Percentiles rank a stretch among this genome's conserved stretches.
phyloP scores from a whole-genome alignment of 2,329 filamentous ascomycete genomes.

The Fusarium decemcellulare region DNA sequence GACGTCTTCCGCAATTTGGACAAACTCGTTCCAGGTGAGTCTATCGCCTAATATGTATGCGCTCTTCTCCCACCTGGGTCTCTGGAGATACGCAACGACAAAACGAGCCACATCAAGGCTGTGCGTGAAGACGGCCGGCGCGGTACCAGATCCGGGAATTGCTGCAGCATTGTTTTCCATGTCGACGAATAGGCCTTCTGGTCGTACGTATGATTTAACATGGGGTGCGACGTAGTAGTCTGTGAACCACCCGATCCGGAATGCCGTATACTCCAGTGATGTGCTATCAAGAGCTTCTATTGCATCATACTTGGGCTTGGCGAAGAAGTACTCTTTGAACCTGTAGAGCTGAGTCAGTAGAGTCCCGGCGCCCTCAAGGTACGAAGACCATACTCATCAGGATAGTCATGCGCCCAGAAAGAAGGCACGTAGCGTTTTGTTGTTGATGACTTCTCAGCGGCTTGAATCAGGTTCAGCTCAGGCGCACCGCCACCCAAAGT shows the following conservation, averaged over 20 bases:
- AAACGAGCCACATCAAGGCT: slow-evolving; percentile 64
- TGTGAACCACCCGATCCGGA: slow-evolving; percentile 60
- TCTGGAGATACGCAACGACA: slow-evolving; percentile 57
- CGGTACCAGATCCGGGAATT: slow-evolving; percentile 64
- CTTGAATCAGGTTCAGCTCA: slow-evolving; percentile 60
- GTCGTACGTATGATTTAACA: slow-evolving; percentile 55
- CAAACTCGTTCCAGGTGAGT: slow-evolving; percentile 60
- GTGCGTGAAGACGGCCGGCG: slow-evolving; percentile 61
- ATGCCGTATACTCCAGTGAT: slow-evolving; percentile 54
- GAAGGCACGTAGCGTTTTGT: slow-evolving; percentile 20
- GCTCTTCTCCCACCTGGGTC: slow-evolving; percentile 59
- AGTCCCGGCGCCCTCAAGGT: too few species aligned
- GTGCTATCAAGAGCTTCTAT: slow-evolving; percentile 2
- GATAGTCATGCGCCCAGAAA: slow-evolving; percentile 6
- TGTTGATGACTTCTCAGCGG: slow-evolving; percentile 49
- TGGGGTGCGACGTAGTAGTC: slow-evolving; percentile 60
- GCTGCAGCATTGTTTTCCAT: slow-evolving; percentile 59
- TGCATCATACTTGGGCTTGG: not conserved
- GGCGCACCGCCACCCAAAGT: slow-evolving; percentile 47
- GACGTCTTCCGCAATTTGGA: slow-evolving; percentile 57
- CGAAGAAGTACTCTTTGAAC: not conserved
- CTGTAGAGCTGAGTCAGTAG: not conserved
- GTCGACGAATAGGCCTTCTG: slow-evolving; percentile 59
- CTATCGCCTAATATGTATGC: slow-evolving; percentile 56
- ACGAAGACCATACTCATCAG: slow-evolving; percentile 8